phyloP scores from a whole-genome alignment of 1,284 basidiomycete species.

The Ustilago esculenta region DNA sequence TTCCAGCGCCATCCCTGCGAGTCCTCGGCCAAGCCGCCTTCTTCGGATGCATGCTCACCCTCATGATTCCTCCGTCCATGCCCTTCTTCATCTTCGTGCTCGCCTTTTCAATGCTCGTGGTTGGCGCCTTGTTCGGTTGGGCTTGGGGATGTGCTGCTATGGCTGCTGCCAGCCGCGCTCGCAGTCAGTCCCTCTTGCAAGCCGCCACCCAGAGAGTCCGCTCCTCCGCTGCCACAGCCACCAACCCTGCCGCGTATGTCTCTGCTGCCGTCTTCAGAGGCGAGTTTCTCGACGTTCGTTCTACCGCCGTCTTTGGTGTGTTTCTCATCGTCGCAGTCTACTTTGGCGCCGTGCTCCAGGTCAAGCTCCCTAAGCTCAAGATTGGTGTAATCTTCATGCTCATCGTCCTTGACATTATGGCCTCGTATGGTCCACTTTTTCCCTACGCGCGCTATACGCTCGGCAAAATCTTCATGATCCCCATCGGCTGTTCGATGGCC shows the following conservation, averaged over 20 bases:
- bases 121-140: constrained; percentile 79
- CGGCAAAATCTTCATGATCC: constrained; percentile 63
- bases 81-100: constrained; percentile 64
- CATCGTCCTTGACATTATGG: constrained; percentile 54
- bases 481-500: constrained; percentile 43
- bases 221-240: constrained; percentile 38
- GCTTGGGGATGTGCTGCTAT: constrained; percentile 78
- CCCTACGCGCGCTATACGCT: constrained; percentile 76
- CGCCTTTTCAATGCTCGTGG: constrained; percentile 70
- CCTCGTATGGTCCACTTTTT: constrained; percentile 72
- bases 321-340: constrained; percentile 78
- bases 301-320: constrained; percentile 73
- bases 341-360: constrained; percentile 73
- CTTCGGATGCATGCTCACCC: constrained; percentile 55
- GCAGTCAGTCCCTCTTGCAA: constrained; percentile 72
- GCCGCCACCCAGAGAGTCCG: constrained; percentile 70
- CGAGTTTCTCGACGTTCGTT: constrained; percentile 75
- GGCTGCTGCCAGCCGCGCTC: constrained; percentile 74
- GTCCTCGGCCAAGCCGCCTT: constrained; percentile 64
- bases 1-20: constrained; percentile 50
- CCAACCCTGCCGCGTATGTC: constrained; percentile 59
- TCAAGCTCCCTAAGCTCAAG: constrained; percentile 74
- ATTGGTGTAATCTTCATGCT: constrained; percentile 70
- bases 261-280: constrained; percentile 73
- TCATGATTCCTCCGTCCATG: constrained; percentile 63